These are phyloP conservation scores for Pythium aristosporum DNA, from an alignment of 352 stramenopile species.

Conservation along the genomic window DNA sequence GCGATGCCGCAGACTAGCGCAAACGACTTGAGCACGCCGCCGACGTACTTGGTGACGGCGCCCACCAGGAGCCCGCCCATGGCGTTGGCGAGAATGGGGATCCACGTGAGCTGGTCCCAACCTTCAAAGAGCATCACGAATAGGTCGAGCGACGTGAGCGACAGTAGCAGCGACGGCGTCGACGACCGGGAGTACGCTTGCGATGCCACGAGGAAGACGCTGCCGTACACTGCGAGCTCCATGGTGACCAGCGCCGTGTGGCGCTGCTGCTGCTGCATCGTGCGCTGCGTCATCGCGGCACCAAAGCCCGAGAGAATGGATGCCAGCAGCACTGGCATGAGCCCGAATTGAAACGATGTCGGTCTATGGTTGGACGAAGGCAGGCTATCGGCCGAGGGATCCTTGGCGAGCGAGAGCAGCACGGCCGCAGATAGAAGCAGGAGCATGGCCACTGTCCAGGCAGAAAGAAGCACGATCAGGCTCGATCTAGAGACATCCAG, in stretches of 20 bases:
- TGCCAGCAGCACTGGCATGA: slow-evolving; percentile 66
- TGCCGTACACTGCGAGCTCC: slow-evolving; percentile 78
- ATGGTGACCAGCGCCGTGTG: slow-evolving; percentile 77
- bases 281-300: slow-evolving; percentile 71
- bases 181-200: slow-evolving; percentile 32
- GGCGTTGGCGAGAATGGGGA: slow-evolving; percentile 81
- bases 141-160: slow-evolving; percentile 19
- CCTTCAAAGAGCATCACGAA: slow-evolving; percentile 52
- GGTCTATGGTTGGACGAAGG: background rate
- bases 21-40: slow-evolving; percentile 91
- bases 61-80: slow-evolving; percentile 83
- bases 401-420: slow-evolving; percentile 67
- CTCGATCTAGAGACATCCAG: background rate
- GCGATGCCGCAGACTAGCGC: slow-evolving; percentile 86
- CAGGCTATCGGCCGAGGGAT: slow-evolving; percentile 10
- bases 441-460: slow-evolving; percentile 53
- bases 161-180: slow-evolving; percentile 26
- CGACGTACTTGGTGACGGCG: slow-evolving; percentile 86
- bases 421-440: slow-evolving; percentile 65
- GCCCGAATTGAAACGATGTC: slow-evolving; percentile 56
- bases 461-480: background rate
- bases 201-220: slow-evolving; percentile 60
- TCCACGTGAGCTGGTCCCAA: slow-evolving; percentile 70
- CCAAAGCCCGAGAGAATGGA: slow-evolving; percentile 77
- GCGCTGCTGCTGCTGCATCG: slow-evolving; percentile 82